These are phyloP conservation scores for Byssochlamys sp. DNA, from an alignment of 2,329 filamentous ascomycete genomes.

Conservation along the genomic window DNA sequence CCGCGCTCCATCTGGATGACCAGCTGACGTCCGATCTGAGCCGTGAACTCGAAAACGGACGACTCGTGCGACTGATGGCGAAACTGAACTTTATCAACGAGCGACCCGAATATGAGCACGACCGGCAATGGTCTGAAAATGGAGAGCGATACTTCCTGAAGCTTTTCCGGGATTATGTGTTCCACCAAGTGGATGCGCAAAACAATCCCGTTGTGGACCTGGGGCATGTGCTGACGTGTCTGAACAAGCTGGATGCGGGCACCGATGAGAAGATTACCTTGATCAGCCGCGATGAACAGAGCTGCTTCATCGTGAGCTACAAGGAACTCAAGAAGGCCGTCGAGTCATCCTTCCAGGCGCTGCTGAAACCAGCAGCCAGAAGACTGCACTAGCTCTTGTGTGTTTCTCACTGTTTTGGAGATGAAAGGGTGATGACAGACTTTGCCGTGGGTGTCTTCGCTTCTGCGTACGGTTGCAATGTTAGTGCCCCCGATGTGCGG, in stretches of 20 bases:
- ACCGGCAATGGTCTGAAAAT: slow-evolving; percentile 76
- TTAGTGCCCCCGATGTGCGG: background rate
- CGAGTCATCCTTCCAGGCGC: slow-evolving; percentile 52
- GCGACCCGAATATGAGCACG: slow-evolving; percentile 71
- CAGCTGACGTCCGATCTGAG: slow-evolving; percentile 61
- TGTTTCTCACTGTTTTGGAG: background rate
- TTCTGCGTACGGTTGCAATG: background rate
- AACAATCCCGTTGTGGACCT: slow-evolving; percentile 76
- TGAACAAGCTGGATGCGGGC: slow-evolving; percentile 89
- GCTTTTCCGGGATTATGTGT: slow-evolving; percentile 92
- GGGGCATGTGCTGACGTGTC: slow-evolving; percentile 72
- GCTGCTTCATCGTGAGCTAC: slow-evolving; percentile 77
- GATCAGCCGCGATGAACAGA: slow-evolving; percentile 82
- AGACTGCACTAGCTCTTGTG: slow-evolving; percentile 21
- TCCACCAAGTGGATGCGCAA: slow-evolving; percentile 83
- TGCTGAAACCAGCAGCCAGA: slow-evolving; percentile 36
- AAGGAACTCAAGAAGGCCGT: slow-evolving; percentile 68
- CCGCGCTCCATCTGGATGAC: slow-evolving; percentile 69
- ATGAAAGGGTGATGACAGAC: background rate
- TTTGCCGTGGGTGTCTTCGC: background rate
- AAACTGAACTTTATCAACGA: slow-evolving; percentile 87
- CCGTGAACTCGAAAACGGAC: slow-evolving; percentile 80
- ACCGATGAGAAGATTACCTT: slow-evolving; percentile 76
- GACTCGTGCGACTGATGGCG: slow-evolving; percentile 66
- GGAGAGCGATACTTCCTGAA: slow-evolving; percentile 88